phyloP scores from a whole-genome alignment of 1,284 basidiomycete species.

The Irpex sp. region DNA sequence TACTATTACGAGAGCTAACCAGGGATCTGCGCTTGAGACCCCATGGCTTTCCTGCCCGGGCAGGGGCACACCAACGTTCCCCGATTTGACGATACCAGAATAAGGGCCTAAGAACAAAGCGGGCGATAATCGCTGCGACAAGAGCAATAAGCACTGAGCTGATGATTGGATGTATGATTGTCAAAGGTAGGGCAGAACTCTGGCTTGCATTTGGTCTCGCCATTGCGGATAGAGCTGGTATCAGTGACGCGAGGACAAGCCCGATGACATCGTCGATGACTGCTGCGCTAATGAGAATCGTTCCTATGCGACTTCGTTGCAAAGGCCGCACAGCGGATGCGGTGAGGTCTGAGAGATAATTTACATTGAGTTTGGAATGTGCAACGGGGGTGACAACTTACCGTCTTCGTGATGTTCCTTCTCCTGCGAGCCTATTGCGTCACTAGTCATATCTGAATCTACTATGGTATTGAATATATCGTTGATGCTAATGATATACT shows the following conservation, averaged over 20 bases:
- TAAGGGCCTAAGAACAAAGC: constrained; percentile 24
- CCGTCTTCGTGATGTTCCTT: no score
- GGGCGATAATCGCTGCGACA: constrained; percentile 24
- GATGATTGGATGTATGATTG: constrained; percentile 37
- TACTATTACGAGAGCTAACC: neutral
- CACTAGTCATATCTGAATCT: no score
- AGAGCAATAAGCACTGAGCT: constrained; percentile 33
- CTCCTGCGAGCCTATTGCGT: no score
- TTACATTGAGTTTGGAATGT: no score
- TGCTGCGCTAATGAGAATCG: constrained; percentile 48
- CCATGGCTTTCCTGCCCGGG: constrained; percentile 17
- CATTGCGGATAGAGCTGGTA: constrained; percentile 31
- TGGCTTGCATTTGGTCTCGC: constrained; percentile 2
- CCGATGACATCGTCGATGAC: constrained; percentile 54
- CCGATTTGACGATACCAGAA: constrained; percentile 21
- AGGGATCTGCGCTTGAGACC: constrained; percentile 5
- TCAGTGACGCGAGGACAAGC: constrained; percentile 46
- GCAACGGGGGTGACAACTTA: no score
- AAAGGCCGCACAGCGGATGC: constrained; percentile 21
- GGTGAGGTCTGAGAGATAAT: neutral
- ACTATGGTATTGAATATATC: no score
- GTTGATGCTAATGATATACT: neutral
- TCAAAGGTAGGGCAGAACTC: constrained; percentile 26
- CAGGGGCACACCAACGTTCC: constrained; percentile 23
- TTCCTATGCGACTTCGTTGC: constrained; percentile 41